phyloP scores from a whole-genome alignment of 345 rosid species.

The Rhizophora apiculata region DNA sequence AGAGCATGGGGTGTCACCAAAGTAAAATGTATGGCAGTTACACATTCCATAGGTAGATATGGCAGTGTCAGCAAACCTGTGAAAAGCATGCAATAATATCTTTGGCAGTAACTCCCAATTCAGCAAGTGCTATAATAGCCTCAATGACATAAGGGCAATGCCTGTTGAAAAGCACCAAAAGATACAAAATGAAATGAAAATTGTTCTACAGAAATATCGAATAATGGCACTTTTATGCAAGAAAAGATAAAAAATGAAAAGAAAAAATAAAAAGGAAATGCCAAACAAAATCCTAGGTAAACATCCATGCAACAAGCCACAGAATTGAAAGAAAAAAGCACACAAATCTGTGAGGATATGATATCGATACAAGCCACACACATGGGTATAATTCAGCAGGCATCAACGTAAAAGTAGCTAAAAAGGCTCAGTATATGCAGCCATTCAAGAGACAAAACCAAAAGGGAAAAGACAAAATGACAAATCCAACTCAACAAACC shows the following conservation, averaged over 20 bases:
- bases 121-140: conserved; percentile 88
- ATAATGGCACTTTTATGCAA: neutral
- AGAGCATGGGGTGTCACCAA: no score
- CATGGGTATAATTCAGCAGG: no score
- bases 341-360: no score
- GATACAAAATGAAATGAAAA: neutral
- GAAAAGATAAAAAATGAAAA: no score
- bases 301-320: neutral
- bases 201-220: conserved; percentile 9
- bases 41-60: neutral
- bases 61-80: conserved; percentile 54
- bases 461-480: neutral
- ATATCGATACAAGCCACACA: no score
- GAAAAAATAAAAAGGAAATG: neutral
- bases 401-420: no score
- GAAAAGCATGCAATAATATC: conserved; percentile 71
- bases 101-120: conserved; percentile 81
- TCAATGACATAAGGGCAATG: conserved; percentile 82
- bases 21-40: no score
- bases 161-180: conserved; percentile 38
- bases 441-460: no score
- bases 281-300: neutral
- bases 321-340: no score
- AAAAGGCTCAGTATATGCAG: no score
- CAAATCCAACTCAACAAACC: conserved; percentile 38